Evolutionary conservation across 345 rosid genomes (phyloP).

Genomic region (Citrus cavaleriei): DNA sequence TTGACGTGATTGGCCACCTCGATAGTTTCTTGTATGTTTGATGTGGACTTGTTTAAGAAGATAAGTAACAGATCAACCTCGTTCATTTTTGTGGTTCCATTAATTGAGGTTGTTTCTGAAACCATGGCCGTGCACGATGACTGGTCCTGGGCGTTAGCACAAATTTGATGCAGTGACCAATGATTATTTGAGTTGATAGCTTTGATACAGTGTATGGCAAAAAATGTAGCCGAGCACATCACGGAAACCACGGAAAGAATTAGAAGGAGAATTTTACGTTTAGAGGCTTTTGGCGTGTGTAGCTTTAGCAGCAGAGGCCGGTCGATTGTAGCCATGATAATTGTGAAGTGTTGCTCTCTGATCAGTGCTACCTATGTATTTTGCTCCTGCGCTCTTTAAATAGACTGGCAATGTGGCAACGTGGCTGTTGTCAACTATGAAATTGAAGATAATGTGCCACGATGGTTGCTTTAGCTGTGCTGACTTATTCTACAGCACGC

Average conservation of each 20-base stretch:
- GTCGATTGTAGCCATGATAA: constrained; percentile 23
- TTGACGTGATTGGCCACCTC: constrained; percentile 10
- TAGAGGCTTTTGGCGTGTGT: constrained; percentile 27
- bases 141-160: constrained; percentile 37
- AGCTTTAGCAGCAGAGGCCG: constrained; percentile 46
- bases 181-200: not conserved
- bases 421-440: not conserved
- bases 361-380: not conserved
- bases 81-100: constrained; percentile 13
- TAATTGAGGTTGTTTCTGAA: constrained; percentile 24
- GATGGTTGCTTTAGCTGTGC: not conserved
- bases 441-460: not conserved
- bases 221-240: constrained; percentile 29
- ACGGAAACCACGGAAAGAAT: constrained; percentile 39
- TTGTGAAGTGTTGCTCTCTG: not conserved
- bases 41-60: constrained; percentile 32
- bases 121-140: constrained; percentile 39
- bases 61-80: constrained; percentile 31
- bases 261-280: constrained; percentile 24
- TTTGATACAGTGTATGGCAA: constrained; percentile 17
- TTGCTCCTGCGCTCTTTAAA: not conserved
- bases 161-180: constrained; percentile 22
- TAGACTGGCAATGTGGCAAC: not conserved
- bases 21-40: constrained; percentile 22
- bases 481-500: not conserved